These are phyloP conservation scores for Calocybe indica DNA, from an alignment of 768 basidiomycete species.

Conservation along the genomic window DNA sequence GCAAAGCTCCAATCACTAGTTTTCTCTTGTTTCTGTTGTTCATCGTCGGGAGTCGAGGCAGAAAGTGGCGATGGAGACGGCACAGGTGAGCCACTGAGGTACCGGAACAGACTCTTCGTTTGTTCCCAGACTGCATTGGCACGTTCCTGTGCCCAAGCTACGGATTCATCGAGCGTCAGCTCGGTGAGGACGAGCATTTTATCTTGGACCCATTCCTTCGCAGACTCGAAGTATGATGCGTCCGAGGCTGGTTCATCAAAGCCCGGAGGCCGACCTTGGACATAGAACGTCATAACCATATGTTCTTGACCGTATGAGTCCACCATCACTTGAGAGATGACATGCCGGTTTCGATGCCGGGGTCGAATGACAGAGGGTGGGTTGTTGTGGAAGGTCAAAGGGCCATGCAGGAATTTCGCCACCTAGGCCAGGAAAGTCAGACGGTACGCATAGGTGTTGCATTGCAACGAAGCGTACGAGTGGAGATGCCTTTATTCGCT, in stretches of 20 bases:
- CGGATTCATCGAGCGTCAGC: constrained; percentile 50
- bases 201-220: constrained; percentile 36
- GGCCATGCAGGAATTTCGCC: constrained; percentile 58
- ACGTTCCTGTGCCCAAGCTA: constrained; percentile 39
- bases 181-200: constrained; percentile 36
- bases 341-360: constrained; percentile 77
- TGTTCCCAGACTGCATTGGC: constrained; percentile 37
- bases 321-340: constrained; percentile 69
- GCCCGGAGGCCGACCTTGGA: constrained; percentile 53
- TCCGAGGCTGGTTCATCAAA: constrained; percentile 25
- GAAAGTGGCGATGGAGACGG: constrained; percentile 23
- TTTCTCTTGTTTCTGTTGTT: constrained; percentile 23
- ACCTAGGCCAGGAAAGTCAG: constrained; percentile 38
- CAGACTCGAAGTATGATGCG: constrained; percentile 37
- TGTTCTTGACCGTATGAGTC: constrained; percentile 76
- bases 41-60: constrained; percentile 19
- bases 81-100: constrained; percentile 60
- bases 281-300: constrained; percentile 79
- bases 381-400: constrained; percentile 75
- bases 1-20: constrained; percentile 49
- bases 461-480: constrained; percentile 27
- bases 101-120: constrained; percentile 57
- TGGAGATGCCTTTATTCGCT: constrained; percentile 41
- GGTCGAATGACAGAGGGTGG: constrained; percentile 72
- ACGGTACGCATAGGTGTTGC: neutral